Percentiles rank a stretch among this genome's conserved stretches.
Conservation (phyloP, 1,284 basidiomycete genomes). For the Cryptococcus neoformans region DNA sequence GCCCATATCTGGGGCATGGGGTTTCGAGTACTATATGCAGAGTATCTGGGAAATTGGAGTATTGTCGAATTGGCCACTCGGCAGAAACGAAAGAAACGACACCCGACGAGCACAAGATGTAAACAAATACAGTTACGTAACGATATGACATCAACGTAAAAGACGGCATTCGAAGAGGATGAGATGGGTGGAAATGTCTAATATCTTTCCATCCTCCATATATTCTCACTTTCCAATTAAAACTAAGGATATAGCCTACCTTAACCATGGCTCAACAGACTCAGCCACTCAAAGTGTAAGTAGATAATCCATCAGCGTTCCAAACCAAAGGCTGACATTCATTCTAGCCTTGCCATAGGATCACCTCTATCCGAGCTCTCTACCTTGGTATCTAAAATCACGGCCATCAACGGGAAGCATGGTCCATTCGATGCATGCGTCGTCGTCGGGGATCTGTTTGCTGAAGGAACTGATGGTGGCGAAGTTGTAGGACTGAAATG, state of each 20-base stretch:
- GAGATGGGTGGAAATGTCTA: too few species aligned
- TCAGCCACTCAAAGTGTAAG: conserved; percentile 29
- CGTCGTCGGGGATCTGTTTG: conserved; percentile 89
- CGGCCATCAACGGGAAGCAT: conserved; percentile 84
- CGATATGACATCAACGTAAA: too few species aligned
- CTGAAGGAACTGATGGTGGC: conserved; percentile 54
- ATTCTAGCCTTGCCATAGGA: conserved; percentile 74
- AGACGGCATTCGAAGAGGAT: too few species aligned
- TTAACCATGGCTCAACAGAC: conserved; percentile 23
- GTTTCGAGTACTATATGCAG: too few species aligned
- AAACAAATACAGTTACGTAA: too few species aligned
- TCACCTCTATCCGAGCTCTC: conserved; percentile 73
- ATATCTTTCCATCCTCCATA: too few species aligned
- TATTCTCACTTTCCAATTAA: too few species aligned
- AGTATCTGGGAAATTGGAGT: too few species aligned
- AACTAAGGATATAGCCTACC: background rate
- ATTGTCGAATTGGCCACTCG: too few species aligned
- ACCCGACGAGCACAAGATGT: too few species aligned
- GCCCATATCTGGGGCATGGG: background rate
- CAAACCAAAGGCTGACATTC: background rate
- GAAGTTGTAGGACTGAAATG: conserved; percentile 49
- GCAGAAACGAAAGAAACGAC: too few species aligned
- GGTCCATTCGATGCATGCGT: conserved; percentile 89
- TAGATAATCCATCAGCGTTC: background rate
- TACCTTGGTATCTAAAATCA: conserved; percentile 75